Conservation (phyloP, 1,139 yeast genomes). For the Petasospora rhodanensis region DNA sequence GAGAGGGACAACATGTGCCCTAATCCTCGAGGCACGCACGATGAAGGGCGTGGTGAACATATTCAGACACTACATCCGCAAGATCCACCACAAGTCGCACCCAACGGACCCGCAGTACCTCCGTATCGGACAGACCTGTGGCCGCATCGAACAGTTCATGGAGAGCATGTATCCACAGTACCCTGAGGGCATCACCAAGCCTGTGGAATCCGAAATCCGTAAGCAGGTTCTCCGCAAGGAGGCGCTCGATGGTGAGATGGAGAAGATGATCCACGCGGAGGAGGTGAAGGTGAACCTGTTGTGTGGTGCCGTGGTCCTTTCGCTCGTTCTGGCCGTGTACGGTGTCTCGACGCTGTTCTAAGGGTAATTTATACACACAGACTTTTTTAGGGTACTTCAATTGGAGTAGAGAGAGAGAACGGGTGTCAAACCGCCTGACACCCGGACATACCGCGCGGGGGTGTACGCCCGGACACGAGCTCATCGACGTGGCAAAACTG, state of each 20-base stretch:
- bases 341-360: not conserved
- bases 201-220: slow-evolving; percentile 35
- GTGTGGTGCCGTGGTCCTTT: not conserved
- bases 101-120: slow-evolving; percentile 87
- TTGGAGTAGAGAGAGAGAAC: too few species aligned
- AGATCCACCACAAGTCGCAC: slow-evolving; percentile 72
- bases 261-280: slow-evolving; percentile 26
- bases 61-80: slow-evolving; percentile 68
- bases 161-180: slow-evolving; percentile 66
- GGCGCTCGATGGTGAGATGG: slow-evolving; percentile 26
- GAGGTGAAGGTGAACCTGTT: slow-evolving; percentile 21
- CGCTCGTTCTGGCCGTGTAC: not conserved
- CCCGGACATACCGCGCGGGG: too few species aligned
- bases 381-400: too few species aligned
- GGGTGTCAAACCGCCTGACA: too few species aligned
- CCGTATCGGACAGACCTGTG: slow-evolving; percentile 78
- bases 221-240: slow-evolving; percentile 34
- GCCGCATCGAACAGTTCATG: slow-evolving; percentile 80
- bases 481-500: too few species aligned
- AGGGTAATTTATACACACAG: too few species aligned
- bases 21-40: slow-evolving; percentile 71
- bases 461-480: too few species aligned
- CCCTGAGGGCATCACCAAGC: slow-evolving; percentile 40
- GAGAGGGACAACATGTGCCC: slow-evolving; percentile 81
- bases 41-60: slow-evolving; percentile 71